Conservation (phyloP, 75 land plant species). For the Pseudotsuga menziesii region DNA sequence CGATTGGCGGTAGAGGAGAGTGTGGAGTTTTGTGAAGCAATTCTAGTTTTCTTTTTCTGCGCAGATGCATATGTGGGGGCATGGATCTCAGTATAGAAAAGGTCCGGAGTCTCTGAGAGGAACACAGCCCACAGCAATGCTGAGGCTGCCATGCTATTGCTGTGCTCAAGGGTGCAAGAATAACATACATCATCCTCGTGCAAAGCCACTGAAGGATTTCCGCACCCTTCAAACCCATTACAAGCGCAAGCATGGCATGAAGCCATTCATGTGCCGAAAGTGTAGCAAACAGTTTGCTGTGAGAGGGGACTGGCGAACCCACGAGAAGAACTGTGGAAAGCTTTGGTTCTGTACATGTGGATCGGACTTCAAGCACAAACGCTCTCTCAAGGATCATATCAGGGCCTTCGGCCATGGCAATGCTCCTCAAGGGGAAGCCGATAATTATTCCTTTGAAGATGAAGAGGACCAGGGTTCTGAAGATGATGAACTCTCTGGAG, state of each 20-base stretch:
- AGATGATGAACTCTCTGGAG: too few relatives aligned
- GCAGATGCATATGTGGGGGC: slow-evolving; percentile 99
- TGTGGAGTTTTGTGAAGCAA: too few relatives aligned
- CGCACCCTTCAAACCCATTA: slow-evolving; percentile 80
- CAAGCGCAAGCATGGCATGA: slow-evolving; percentile 92
- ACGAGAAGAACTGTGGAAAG: slow-evolving; percentile 86
- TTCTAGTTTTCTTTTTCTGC: too few relatives aligned
- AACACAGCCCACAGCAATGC: slow-evolving; percentile 87
- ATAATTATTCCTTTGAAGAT: slow-evolving; percentile 19
- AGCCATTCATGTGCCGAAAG: slow-evolving; percentile 83
- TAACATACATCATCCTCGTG: slow-evolving; percentile 78
- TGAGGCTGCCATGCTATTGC: slow-evolving; percentile 83
- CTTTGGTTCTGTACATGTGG: slow-evolving; percentile 80
- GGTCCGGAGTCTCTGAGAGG: slow-evolving; percentile 94
- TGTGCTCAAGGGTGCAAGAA: slow-evolving; percentile 82
- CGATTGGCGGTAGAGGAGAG: too few relatives aligned
- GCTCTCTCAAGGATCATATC: too few relatives aligned
- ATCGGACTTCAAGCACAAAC: slow-evolving; percentile 81
- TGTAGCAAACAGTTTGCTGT: slow-evolving; percentile 81
- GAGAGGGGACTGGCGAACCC: slow-evolving; percentile 82
- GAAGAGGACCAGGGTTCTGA: slow-evolving; percentile 40
- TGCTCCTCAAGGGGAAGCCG: slow-evolving; percentile 32
- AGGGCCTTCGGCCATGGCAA: slow-evolving; percentile 33
- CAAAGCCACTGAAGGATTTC: slow-evolving; percentile 83
- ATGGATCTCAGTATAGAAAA: slow-evolving; percentile 89